Base-by-base conservation (phyloP, 768 basidiomycete genomes). In the Suillus luteus region DNA sequence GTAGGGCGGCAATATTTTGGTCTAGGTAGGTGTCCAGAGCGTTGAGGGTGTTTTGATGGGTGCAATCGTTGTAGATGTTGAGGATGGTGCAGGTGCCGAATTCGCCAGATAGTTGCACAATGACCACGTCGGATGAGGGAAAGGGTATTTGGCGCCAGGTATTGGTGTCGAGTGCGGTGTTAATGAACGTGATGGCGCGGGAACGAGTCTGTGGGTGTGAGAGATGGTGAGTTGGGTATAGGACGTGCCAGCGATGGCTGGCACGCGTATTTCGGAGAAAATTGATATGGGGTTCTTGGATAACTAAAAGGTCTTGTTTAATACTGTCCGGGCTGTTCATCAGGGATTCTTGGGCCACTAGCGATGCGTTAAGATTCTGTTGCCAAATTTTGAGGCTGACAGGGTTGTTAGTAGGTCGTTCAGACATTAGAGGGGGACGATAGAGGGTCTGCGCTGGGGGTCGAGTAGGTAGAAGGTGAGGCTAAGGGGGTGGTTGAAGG, bases 41-140 rank as follows among this genome's bases (percentile, higher is more conserved):
- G 8, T 31, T 35, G 0, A 76, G 55, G 0, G 66, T 69, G 10
- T 70, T 33, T 27, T 72, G 52, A 62, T 77, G 55, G 1, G 63
- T 64, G 12, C 74, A 68, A 68, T 78, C 70, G 49, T 76, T 77
- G 69, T 82, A 82, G 2, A 80, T 66, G 68, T 80, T 81, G 71
- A 79, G 68, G 1, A 81, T 71, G 10, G 64, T 17, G 40, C 78
- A 2, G 4, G 22, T 61, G 0, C 70, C 67, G 2, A 59, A 55
- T 6, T 12, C 33, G 1, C 68, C 70, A 1, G 14, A 24, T 2
- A 78, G n/a, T 9, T 70, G 59, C 14, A 79, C 59, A 1, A 67
- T 76, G 49, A n/a, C n/a, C n/a, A n/a, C n/a, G n/a, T n/a, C n/a
- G n/a, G n/a, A n/a, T n/a, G n/a, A n/a, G n/a, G n/a, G 60, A 72